Evolutionary conservation across 2,329 filamentous ascomycete species (phyloP), one percentile per base, ranked within the genome.

Genomic region (Pyricularia sp.): DNA sequence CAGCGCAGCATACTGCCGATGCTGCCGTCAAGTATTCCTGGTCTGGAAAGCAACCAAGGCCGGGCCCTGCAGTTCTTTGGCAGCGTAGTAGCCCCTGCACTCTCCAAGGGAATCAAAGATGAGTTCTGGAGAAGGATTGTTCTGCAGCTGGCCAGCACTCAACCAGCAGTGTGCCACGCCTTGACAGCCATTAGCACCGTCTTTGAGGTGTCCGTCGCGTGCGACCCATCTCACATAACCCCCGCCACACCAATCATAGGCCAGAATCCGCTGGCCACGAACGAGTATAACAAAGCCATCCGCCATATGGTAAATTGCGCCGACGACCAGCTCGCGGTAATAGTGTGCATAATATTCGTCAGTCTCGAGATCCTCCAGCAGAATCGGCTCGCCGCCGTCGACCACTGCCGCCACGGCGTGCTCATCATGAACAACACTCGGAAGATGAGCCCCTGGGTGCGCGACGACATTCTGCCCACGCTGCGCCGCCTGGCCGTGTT

Each of bases 251-350:
- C 68, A 66, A 53, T 67, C 68, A 12, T 62, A 13, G 60, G 30
- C 10, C 31, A n/a, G 6, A 62, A 62, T 31, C 30, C 31, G 6
- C 79, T 80, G 55, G 75, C 74, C 12, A 69, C 80, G 24, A 73
- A 72, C 8, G 78, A 83, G 67, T 84, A 84, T 68, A 78, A 79
- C 65, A 78, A 78, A 64, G 78, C 81, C 3, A 79, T 84, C 44
- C 71, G 73, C 0, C 74, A 76, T 24, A 67, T 82, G 30, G 68
- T 77, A 44, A 3, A 28, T 1, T 68, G 68, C 65, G 68, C 78
- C 28, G 75, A 75, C 66, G 69, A 73, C 2, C 66, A 69, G 60
- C 70, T 73, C 3, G 72, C 76, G 0, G 68, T 83, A 19, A 72
- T 82, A 3, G 78, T 78, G 6, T 82, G 80, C 66, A 70, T 82